Base-by-base conservation (phyloP, 768 basidiomycete species). In the Termitomyces sp. region DNA sequence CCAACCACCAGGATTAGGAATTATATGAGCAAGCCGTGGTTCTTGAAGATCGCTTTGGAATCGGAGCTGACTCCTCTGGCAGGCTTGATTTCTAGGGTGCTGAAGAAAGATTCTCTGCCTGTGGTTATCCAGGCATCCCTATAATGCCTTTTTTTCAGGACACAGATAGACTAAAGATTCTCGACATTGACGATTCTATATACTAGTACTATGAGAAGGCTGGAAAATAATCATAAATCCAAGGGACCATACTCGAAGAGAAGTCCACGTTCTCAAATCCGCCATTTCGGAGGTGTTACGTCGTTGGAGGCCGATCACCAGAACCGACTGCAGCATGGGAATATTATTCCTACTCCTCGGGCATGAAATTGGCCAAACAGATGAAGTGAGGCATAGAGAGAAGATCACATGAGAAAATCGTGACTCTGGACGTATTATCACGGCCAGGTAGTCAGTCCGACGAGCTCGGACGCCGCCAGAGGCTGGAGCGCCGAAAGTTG, bases 21-120 rank as follows among this genome's bases (percentile, higher is more conserved):
- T 68, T 96, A 96, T 67, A 94, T 96, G 84, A 89, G 88, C 73
- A 95, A 94, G 66, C 81, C 86, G 11, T 96, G 94, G 94, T 95
- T 95, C 73, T 71, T 93, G 60, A 76, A 85, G 59, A 82, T 87
- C 63, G 82, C 85, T 5, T 69, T 87, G 62, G 70, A 78, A 42
- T 70, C 76, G 0, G 78, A 82, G 56, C 78, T 81, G 0, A 79
- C 86, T 3, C 73, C 78, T 5, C 73, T 86, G 33, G 79, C 83
- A 19, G 66, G 69, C 3, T 67, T 68, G 26, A 86, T 89, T 60
- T 67, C 77, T 0, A 61, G 68, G 21, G 66, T 77, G 26, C 45
- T 67, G 47, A 54, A 47, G 35, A 47, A 48, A 21, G 50, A 43
- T 52, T 17, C 48, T 26, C 26, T 11, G 1, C 33, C 17, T 19